Conservation (phyloP, 2,329 filamentous ascomycete species). For the Colletotrichum costaricense region DNA sequence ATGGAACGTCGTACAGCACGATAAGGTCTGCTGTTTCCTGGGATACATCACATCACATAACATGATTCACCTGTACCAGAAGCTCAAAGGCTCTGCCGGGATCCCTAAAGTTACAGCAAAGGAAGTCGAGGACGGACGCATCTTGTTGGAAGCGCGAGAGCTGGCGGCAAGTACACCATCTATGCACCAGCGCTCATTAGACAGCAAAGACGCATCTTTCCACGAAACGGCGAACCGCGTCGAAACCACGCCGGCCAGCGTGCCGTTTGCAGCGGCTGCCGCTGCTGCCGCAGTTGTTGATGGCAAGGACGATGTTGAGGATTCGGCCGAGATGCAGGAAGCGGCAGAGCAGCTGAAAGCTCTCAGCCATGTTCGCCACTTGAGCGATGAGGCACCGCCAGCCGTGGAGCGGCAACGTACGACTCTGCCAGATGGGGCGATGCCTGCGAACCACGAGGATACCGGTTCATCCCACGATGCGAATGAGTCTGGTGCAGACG, state of each 20-base stretch:
- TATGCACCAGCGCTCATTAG: slow-evolving; percentile 35
- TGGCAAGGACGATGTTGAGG: slow-evolving; percentile 64
- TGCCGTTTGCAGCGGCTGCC: slow-evolving; percentile 30
- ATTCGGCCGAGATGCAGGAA: slow-evolving; percentile 77
- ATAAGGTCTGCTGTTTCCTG: slow-evolving; percentile 74
- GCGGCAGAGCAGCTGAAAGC: slow-evolving; percentile 75
- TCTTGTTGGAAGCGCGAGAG: slow-evolving; percentile 65
- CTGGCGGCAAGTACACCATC: slow-evolving; percentile 52
- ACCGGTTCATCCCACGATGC: slow-evolving; percentile 52
- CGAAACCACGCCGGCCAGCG: slow-evolving; percentile 20
- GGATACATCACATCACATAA: slow-evolving; percentile 76
- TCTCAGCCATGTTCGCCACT: slow-evolving; percentile 68
- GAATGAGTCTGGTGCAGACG: slow-evolving; percentile 54
- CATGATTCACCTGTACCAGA: slow-evolving; percentile 73
- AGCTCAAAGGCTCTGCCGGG: slow-evolving; percentile 61
- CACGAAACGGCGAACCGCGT: slow-evolving; percentile 26
- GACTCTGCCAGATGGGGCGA: slow-evolving; percentile 51
- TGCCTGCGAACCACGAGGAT: slow-evolving; percentile 52
- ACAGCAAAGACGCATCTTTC: slow-evolving; percentile 31
- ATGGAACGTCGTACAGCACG: slow-evolving; percentile 73
- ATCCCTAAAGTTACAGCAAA: slow-evolving; percentile 59
- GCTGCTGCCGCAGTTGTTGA: slow-evolving; percentile 40
- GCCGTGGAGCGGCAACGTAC: slow-evolving; percentile 48
- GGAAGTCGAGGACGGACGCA: slow-evolving; percentile 67
- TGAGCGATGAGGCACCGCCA: slow-evolving; percentile 46